Evolutionary conservation across 495 filamentous ascomycete species (phyloP), one percentile per base, ranked within the genome.

Genomic region (Pseudotulostoma volvatum): DNA sequence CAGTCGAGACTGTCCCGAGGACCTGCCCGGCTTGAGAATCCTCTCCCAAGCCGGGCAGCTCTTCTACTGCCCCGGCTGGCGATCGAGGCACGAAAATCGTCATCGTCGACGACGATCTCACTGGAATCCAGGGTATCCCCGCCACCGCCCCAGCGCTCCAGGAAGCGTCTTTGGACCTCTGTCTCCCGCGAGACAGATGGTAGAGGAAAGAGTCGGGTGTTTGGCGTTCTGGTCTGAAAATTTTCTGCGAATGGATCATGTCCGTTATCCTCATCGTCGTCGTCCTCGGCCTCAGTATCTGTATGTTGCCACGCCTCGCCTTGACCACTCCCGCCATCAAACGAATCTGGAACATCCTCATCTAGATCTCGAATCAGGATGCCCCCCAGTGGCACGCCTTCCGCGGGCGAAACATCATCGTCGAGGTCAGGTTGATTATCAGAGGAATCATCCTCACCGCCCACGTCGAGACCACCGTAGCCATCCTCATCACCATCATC

Each of bases 201-300:
- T 4, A 51, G 53, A 25, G 59, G 58, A 48, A 28, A 28, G 23
- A 11, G 11, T 20, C 49, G 54, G 41, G 47, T 58, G 46, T 54
- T 63, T 1, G 55, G 53, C 3, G 57, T 60, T 42, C 61, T 66
- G n/a, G 54, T 59, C 15, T 59, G 54, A 39, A 60, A 52, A 33
- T 51, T 52, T 33, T 55, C 47, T 3, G 42, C 34, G 31, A 56
- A 55, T 5, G 45, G 50, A 14, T 50, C 41, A 20, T 51, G 52
- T 3, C 52, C 34, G 23, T 51, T 48, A 43, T 49, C 53, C n/a
- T 51, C 33, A 8, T 61, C 48, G n/a, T 53, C 46, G 20, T 70
- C 70, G 15, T 81, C 56, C 40, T 77, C 74, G n/a, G 67, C 70
- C 45, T 88, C 83, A 4, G 81, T 84, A 57, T 93, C 84, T 15